phyloP scores from a whole-genome alignment of 2,329 filamentous ascomycete species.

The Phaeomoniella chlamydospora region DNA sequence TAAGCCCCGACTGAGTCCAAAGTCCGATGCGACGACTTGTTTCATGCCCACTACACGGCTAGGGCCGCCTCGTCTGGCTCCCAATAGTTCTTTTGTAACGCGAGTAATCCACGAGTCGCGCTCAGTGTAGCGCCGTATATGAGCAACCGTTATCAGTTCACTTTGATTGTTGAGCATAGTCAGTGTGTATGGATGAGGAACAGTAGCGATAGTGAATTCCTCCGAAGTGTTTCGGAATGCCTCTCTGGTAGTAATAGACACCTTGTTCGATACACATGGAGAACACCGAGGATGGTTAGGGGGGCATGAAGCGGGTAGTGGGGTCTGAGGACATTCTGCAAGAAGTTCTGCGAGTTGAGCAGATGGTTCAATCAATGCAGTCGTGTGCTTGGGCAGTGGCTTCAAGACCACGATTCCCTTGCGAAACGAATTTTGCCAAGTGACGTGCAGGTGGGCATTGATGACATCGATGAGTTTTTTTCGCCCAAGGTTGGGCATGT shows the following conservation, averaged over 20 bases:
- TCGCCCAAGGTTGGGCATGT: conserved; percentile 46
- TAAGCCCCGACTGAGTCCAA: conserved; percentile 48
- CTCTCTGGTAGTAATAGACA: conserved; percentile 52
- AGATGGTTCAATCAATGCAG: conserved; percentile 54
- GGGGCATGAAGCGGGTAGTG: conserved; percentile 65
- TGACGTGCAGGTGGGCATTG: conserved; percentile 69
- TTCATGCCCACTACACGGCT: conserved; percentile 64
- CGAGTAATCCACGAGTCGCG: conserved; percentile 68
- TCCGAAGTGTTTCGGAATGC: conserved; percentile 57
- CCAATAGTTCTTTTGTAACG: conserved; percentile 56
- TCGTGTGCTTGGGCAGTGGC: conserved; percentile 61
- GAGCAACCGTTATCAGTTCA: conserved; percentile 45
- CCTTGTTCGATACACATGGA: conserved; percentile 52
- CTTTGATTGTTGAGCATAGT: conserved; percentile 49
- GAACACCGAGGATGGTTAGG: conserved; percentile 64
- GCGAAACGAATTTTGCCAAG: conserved; percentile 68
- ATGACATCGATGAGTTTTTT: conserved; percentile 58
- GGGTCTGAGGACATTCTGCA: conserved; percentile 57
- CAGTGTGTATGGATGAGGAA: conserved; percentile 85
- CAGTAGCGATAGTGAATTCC: conserved; percentile 68
- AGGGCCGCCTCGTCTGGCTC: conserved; percentile 45
- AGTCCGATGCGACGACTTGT: conserved; percentile 59
- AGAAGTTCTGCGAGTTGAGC: conserved; percentile 61
- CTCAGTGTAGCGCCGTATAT: conserved; percentile 51
- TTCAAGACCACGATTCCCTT: conserved; percentile 70